These are phyloP conservation scores for Nakaseomyces kungkrabaensis DNA, from an alignment of 1,139 yeast genomes.

Conservation along the genomic window DNA sequence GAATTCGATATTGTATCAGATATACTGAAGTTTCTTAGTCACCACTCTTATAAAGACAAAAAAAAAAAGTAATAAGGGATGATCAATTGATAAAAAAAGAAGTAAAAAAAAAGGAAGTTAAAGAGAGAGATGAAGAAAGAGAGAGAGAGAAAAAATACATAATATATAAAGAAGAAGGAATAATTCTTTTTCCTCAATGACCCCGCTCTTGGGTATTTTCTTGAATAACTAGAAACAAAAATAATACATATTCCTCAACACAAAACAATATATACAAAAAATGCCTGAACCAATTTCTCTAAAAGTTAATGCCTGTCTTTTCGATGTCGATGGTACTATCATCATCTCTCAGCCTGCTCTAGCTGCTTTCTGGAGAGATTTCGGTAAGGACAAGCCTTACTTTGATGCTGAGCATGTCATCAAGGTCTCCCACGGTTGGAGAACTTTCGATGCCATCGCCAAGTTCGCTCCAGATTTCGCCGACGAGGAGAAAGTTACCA, in stretches of 20 bases:
- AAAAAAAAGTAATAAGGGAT: neutral
- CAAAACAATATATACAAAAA: neutral
- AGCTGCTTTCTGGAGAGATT: conserved; percentile 71
- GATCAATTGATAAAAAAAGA: neutral
- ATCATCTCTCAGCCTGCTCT: conserved; percentile 77
- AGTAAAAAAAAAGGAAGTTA: neutral
- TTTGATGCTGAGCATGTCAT: conserved; percentile 63
- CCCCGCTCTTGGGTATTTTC: no score
- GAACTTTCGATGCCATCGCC: conserved; percentile 69
- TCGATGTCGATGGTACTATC: conserved; percentile 81
- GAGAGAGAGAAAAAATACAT: no score
- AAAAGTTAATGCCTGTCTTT: conserved; percentile 39
- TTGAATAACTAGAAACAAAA: neutral
- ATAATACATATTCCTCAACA: neutral
- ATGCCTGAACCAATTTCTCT: conserved; percentile 26
- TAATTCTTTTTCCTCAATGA: no score
- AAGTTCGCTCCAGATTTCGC: conserved; percentile 72
- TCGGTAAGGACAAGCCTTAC: conserved; percentile 59
- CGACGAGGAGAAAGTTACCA: conserved; percentile 54
- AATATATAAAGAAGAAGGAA: no score
- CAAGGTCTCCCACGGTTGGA: conserved; percentile 71
- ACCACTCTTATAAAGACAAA: neutral
- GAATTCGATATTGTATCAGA: neutral
- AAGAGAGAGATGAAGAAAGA: no score
- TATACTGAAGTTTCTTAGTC: neutral